Conservation (phyloP, 2,329 filamentous ascomycete genomes). For the Colletotrichum navitas region DNA sequence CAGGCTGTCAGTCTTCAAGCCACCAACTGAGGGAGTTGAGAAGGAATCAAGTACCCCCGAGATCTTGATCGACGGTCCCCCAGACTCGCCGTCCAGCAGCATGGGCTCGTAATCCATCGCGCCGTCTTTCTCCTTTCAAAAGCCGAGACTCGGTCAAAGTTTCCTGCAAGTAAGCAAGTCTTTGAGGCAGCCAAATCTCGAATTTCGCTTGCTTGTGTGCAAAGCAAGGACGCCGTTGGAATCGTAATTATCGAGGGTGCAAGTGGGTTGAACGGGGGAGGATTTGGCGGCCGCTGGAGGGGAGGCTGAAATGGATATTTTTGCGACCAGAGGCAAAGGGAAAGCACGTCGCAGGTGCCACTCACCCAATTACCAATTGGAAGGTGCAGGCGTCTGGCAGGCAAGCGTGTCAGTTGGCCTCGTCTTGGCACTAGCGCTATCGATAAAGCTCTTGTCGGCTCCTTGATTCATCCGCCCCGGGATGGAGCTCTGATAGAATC, state of each 20-base stretch:
- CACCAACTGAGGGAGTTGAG: background rate
- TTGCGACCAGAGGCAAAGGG: conserved; percentile 38
- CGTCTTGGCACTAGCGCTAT: conserved; percentile 31
- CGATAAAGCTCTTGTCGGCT: conserved; percentile 38
- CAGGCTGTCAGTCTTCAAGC: conserved; percentile 26
- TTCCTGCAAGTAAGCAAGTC: background rate
- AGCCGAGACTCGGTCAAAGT: background rate
- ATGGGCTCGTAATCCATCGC: conserved; percentile 71
- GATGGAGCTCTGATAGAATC: conserved; percentile 27
- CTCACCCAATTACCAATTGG: conserved; percentile 33
- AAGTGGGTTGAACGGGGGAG: conserved; percentile 6
- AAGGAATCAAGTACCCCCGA: conserved; percentile 61
- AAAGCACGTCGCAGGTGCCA: conserved; percentile 18
- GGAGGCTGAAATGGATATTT: conserved; percentile 40
- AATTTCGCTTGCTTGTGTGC: background rate
- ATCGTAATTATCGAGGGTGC: conserved; percentile 6
- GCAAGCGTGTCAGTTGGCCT: background rate
- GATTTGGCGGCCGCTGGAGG: conserved; percentile 10
- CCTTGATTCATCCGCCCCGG: conserved; percentile 37
- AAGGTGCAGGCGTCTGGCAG: conserved; percentile 22
- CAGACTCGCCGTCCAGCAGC: conserved; percentile 69
- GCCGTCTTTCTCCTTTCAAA: conserved; percentile 17
- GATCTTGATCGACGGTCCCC: conserved; percentile 70
- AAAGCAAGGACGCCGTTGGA: conserved; percentile 2
- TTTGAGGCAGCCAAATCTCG: background rate